Conservation (phyloP, 2,329 filamentous ascomycete genomes). For the Talaromyces sp. region DNA sequence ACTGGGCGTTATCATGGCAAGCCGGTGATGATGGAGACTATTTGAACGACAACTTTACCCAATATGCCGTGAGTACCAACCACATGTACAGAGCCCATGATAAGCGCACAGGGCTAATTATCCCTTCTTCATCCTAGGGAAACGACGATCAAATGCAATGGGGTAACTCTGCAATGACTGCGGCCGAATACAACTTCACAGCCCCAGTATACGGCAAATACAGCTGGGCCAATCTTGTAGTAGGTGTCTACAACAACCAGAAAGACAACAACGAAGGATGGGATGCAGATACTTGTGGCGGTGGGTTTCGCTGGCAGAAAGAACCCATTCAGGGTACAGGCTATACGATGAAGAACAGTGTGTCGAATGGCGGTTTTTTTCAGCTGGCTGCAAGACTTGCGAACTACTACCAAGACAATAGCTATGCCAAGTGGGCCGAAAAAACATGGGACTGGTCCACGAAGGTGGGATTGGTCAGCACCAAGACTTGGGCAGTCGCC, state of each 20-base stretch:
- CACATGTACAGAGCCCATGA: no score
- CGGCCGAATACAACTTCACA: conserved; percentile 3
- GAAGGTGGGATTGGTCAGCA: conserved; percentile 49
- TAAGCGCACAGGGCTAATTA: background rate
- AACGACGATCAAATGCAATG: conserved; percentile 12
- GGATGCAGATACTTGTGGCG: conserved; percentile 66
- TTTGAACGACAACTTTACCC: conserved; percentile 62
- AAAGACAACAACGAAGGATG: conserved; percentile 57
- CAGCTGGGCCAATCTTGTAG: conserved; percentile 69
- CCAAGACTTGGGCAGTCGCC: conserved; percentile 48
- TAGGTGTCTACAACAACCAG: conserved; percentile 78
- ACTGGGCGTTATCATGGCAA: conserved; percentile 70
- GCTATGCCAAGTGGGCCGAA: conserved; percentile 43
- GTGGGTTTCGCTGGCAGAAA: conserved; percentile 82
- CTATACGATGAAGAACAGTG: conserved; percentile 55
- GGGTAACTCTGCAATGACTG: conserved; percentile 5
- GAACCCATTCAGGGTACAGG: conserved; percentile 56
- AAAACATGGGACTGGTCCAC: conserved; percentile 40
- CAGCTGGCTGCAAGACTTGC: conserved; percentile 50
- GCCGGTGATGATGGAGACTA: conserved; percentile 71
- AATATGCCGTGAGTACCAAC: conserved; percentile 17
- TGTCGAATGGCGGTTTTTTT: conserved; percentile 57
- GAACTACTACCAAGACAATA: conserved; percentile 41
- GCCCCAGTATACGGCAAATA: conserved; percentile 18
- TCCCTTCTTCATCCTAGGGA: background rate